Evolutionary conservation across 306 rosid genomes (phyloP).

Genomic region (Vigna unguiculata): DNA sequence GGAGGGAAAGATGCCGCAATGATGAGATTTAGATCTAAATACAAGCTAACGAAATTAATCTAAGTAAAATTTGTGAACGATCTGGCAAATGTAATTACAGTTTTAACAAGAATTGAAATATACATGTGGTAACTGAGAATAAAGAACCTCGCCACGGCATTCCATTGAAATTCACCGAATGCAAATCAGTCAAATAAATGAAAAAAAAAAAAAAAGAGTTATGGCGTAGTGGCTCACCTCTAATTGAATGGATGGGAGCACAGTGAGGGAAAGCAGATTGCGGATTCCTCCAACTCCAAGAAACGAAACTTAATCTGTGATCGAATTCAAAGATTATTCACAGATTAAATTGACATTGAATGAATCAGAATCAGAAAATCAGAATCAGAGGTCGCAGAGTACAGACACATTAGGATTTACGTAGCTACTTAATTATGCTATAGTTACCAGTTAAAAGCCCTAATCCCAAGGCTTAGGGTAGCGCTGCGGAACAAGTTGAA

Average conservation of each 20-base stretch:
- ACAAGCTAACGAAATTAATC: not conserved
- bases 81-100: not conserved
- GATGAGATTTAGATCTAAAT: conserved; percentile 2
- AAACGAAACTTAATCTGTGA: not conserved
- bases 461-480: not conserved
- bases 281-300: not conserved
- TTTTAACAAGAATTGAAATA: conserved; percentile 19
- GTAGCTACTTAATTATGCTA: not conserved
- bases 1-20: not conserved
- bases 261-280: not conserved
- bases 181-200: not conserved
- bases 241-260: not conserved
- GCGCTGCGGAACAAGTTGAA: not conserved
- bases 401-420: not conserved
- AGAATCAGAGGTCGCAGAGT: not conserved
- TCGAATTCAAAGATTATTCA: not conserved
- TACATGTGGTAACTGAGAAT: not conserved
- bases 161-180: not conserved
- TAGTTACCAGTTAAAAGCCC: not conserved
- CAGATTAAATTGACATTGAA: not conserved
- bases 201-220: not conserved
- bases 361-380: not conserved
- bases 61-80: not conserved
- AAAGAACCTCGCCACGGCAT: not conserved
- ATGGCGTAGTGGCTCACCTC: not conserved